These are phyloP conservation scores for Melaleuca alternifolia DNA, from an alignment of 345 rosid genomes.

Conservation along the genomic window DNA sequence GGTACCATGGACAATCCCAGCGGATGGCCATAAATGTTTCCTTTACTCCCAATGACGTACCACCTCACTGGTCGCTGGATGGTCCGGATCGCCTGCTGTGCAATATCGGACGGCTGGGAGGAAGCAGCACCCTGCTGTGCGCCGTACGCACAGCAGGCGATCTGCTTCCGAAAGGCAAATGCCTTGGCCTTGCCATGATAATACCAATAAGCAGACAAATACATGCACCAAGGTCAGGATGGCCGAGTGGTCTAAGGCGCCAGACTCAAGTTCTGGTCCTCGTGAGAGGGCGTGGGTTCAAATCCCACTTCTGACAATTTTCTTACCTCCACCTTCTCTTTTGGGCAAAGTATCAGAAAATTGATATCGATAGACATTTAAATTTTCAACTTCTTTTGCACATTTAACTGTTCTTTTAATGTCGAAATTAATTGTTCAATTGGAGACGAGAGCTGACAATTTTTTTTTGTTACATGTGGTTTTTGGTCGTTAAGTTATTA, in stretches of 20 bases:
- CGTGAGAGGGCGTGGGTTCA: slow-evolving; percentile 44
- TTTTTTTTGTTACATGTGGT: too few species aligned
- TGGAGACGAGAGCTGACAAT: too few species aligned
- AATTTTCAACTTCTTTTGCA: too few species aligned
- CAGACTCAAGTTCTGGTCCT: slow-evolving; percentile 39
- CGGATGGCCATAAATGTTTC: not conserved
- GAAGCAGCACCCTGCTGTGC: too few species aligned
- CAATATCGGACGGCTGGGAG: too few species aligned
- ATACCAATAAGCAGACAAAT: not conserved
- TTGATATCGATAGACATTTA: too few species aligned
- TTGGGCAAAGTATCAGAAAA: not conserved
- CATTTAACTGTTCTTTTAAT: too few species aligned
- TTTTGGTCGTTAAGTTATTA: not conserved
- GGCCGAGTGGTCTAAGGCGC: slow-evolving; percentile 41
- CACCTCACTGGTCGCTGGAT: not conserved
- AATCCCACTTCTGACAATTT: slow-evolving; percentile 46
- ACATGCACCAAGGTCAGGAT: slow-evolving; percentile 7
- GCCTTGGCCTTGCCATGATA: not conserved
- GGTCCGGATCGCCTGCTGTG: too few species aligned
- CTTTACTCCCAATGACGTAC: not conserved
- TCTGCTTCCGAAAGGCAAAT: too few species aligned
- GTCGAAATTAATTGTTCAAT: too few species aligned
- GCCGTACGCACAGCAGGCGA: too few species aligned
- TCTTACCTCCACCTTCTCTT: fast-evolving
- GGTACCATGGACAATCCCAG: not conserved